A percentile compares a stretch with the other conserved stretches of the same genome.
Evolutionary conservation across 2,329 filamentous ascomycete genomes (phyloP).

Genomic region (Exophiala bonariae): DNA sequence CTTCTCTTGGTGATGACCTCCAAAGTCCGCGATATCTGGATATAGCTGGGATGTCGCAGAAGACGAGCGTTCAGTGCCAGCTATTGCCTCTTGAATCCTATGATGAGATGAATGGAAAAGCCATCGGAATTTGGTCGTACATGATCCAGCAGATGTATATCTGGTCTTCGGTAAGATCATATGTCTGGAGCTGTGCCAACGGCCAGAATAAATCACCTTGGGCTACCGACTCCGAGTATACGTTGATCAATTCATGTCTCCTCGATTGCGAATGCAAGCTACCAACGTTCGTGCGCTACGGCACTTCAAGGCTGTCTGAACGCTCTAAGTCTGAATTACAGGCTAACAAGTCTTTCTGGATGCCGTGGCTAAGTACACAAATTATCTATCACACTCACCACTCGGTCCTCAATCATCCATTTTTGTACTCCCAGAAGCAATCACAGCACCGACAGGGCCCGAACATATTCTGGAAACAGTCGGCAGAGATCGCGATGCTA

Average conservation of each 20-base stretch:
- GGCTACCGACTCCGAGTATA: conserved; percentile 54
- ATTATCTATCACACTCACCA: conserved; percentile 55
- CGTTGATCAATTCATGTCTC: conserved; percentile 51
- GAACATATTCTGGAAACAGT: conserved; percentile 54
- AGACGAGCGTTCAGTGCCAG: conserved; percentile 7
- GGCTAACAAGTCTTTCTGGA: conserved; percentile 50
- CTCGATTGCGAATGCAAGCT: conserved; percentile 50
- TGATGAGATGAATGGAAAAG: too few species aligned
- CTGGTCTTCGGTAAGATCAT: conserved; percentile 45
- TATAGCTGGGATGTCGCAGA: conserved; percentile 14
- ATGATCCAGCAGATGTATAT: conserved; percentile 53
- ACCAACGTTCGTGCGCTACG: conserved; percentile 51
- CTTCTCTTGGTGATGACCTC: too few species aligned
- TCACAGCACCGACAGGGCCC: conserved; percentile 48
- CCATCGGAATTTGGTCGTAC: conserved; percentile 50
- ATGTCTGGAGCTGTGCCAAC: conserved; percentile 50
- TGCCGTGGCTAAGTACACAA: conserved; percentile 54
- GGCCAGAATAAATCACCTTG: conserved; percentile 52
- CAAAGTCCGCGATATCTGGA: neutral
- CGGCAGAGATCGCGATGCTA: conserved; percentile 51
- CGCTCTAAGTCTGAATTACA: conserved; percentile 48
- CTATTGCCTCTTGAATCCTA: conserved; percentile 1
- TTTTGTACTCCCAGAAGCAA: conserved; percentile 55
- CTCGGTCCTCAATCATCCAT: conserved; percentile 54
- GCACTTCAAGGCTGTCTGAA: conserved; percentile 54